phyloP scores from a whole-genome alignment of 257 asterid genomes.

The Solanum gandarillasii region DNA sequence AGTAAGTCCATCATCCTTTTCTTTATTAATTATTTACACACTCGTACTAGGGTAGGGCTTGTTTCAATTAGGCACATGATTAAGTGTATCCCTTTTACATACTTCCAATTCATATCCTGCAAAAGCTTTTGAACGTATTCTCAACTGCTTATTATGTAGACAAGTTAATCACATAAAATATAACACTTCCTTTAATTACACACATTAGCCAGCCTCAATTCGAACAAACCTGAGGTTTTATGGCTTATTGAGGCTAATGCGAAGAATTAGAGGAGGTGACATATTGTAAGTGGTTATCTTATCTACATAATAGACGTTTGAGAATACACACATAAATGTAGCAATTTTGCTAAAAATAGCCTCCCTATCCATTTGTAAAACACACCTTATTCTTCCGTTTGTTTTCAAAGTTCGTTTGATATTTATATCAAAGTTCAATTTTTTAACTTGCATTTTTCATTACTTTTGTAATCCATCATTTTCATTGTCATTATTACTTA shows the following conservation, averaged over 20 bases:
- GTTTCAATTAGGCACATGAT: background rate
- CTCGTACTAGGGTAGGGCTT: background rate
- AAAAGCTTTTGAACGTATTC: background rate
- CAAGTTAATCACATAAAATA: background rate
- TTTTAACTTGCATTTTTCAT: background rate
- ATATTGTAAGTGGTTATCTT: background rate
- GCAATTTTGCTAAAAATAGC: background rate
- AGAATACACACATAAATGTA: background rate
- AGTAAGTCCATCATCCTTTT: slow-evolving; percentile 7
- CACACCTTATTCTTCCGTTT: background rate
- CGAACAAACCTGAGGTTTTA: background rate
- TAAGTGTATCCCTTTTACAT: background rate
- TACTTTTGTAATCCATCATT: background rate
- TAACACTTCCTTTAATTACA: background rate
- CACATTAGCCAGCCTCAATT: background rate
- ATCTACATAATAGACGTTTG: background rate
- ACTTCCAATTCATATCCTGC: background rate
- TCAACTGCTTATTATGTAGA: background rate
- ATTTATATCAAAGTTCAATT: background rate
- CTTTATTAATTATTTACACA: background rate
- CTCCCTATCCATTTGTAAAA: background rate
- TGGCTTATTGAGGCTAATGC: background rate
- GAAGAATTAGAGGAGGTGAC: background rate
- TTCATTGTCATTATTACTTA: background rate
- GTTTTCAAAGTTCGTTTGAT: background rate